Percentiles rank a stretch among this genome's conserved stretches.
phyloP scores from a whole-genome alignment of 805 yeast species.

The Saccharomycopsis javanensis region DNA sequence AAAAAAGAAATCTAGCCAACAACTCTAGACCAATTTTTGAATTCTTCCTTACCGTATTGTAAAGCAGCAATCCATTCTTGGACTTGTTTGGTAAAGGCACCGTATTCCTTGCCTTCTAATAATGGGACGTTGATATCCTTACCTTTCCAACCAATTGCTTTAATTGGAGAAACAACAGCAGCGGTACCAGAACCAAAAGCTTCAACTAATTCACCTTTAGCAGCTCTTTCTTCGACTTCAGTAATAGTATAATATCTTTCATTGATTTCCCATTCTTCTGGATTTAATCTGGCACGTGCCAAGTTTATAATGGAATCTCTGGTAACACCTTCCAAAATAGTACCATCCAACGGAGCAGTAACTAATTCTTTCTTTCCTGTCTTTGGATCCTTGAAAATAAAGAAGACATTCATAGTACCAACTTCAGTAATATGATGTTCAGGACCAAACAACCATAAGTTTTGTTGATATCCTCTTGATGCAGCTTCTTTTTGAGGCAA shows the following conservation, averaged over 20 bases:
- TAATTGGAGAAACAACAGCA: slow-evolving; percentile 90
- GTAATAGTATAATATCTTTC: slow-evolving; percentile 78
- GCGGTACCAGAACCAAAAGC: slow-evolving; percentile 98
- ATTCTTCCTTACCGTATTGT: slow-evolving; percentile 79
- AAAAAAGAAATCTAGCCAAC: background rate
- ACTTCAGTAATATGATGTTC: slow-evolving; percentile 87
- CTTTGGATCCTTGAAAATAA: slow-evolving; percentile 64
- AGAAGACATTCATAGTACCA: slow-evolving; percentile 95
- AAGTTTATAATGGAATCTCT: slow-evolving; percentile 78
- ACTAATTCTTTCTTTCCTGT: slow-evolving; percentile 85
- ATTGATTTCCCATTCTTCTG: slow-evolving; percentile 68
- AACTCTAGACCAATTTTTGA: slow-evolving; percentile 36
- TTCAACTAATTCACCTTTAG: slow-evolving; percentile 77
- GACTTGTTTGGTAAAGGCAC: slow-evolving; percentile 66
- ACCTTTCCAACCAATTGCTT: slow-evolving; percentile 74
- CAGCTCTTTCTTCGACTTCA: slow-evolving; percentile 72
- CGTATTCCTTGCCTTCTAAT: slow-evolving; percentile 67
- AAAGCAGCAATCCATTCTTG: slow-evolving; percentile 81
- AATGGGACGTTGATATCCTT: slow-evolving; percentile 69
- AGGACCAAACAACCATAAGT: slow-evolving; percentile 92
- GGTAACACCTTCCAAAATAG: slow-evolving; percentile 93
- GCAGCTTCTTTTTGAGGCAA: slow-evolving; percentile 89
- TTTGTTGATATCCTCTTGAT: slow-evolving; percentile 85
- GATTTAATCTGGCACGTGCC: slow-evolving; percentile 65
- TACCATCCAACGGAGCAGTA: slow-evolving; percentile 96